Base-by-base conservation (phyloP, 805 yeast genomes). In the Ogataea degrootiae region DNA sequence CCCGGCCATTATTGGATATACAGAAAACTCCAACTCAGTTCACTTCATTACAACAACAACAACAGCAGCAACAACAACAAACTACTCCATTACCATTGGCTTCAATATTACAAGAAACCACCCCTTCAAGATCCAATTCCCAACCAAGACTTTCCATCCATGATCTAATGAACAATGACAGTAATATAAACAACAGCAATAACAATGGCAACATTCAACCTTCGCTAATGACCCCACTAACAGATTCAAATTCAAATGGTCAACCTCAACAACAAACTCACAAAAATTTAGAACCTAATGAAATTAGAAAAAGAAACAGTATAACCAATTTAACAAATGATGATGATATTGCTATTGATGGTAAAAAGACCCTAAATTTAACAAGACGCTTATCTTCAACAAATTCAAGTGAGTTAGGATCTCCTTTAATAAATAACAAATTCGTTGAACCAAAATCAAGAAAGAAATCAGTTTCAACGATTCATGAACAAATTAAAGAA, bases 311-410 rank as follows among this genome's bases (percentile, higher is more conserved):
- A 34, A 58, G 63, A 38, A 64, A 50, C 45, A 62, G 67, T 44
- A 66, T 67, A 38, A 55, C 54, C n/a, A 58, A 58, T 45, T 48
- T 76, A 41, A 74, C 80, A 7, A 74, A 76, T 50, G 76, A 71
- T 42, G 68, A 64, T 12, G 79, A 73, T 51, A 69, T 72, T 19
- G 80, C 72, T 43, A 58, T 71, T 23, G 64, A 65, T 23, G 78
- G 76, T 0, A 67, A 63, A 29, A 69, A 60, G 43, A 67, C 74
- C 0, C 70, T 72, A 12, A 65, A 65, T 46, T 52, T 65, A 7
- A 36, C 55, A 21, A 40, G 59, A 34, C 42, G 51, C 22, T 35
- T 41, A 7, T 48, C 60, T 6, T 26, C 31, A 26, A 26, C 31
- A 26, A 42, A 42, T 19, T 37, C 50, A 9, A 48, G 52, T 41